Evolutionary conservation across 768 basidiomycete genomes (phyloP).

Genomic region (Leccinum boreale): DNA sequence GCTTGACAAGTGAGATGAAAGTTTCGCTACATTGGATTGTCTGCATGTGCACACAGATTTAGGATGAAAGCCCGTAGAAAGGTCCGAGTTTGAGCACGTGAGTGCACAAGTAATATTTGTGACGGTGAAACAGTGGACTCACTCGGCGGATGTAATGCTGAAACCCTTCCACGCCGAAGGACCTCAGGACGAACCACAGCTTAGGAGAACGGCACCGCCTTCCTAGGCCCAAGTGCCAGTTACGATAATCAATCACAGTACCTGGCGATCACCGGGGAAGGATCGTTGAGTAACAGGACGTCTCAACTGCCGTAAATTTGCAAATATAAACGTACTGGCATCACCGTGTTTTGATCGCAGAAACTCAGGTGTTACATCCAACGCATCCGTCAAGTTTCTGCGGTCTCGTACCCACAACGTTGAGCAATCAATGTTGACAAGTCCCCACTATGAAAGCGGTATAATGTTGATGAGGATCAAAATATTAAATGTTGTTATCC

Average conservation of each 20-base stretch:
- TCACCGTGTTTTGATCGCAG: constrained; percentile 78
- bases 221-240: constrained; percentile 81
- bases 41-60: constrained; percentile 34
- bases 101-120: too few relatives aligned
- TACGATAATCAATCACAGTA: constrained; percentile 82
- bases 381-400: constrained; percentile 66
- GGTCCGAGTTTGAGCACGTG: background rate
- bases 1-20: constrained; percentile 54
- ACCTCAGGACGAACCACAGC: constrained; percentile 87
- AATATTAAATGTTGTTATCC: background rate
- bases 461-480: background rate
- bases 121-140: background rate
- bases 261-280: constrained; percentile 36
- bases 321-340: constrained; percentile 44
- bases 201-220: constrained; percentile 91
- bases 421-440: constrained; percentile 86
- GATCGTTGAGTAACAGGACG: background rate
- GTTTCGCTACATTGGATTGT: constrained; percentile 57
- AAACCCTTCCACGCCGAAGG: constrained; percentile 80
- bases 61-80: background rate
- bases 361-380: constrained; percentile 86
- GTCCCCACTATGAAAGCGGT: constrained; percentile 66
- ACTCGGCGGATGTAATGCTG: constrained; percentile 61
- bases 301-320: background rate
- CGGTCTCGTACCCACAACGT: constrained; percentile 78